Conservation (phyloP, 2,329 filamentous ascomycete species). For the Cryphonectria naterciae region DNA sequence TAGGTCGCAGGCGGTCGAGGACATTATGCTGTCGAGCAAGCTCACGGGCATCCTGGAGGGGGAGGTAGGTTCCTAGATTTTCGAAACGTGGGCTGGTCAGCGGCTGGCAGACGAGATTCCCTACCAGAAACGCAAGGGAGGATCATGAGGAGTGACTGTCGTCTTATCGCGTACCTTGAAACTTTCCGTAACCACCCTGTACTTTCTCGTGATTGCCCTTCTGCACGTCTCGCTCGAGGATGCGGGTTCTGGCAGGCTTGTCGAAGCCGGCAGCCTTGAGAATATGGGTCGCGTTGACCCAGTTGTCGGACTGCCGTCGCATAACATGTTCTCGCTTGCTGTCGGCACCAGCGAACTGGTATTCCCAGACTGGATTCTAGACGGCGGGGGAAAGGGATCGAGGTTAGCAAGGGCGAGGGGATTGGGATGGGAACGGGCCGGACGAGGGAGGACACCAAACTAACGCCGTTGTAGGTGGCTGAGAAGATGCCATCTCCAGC, state of each 20-base stretch:
- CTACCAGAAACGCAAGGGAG: background rate
- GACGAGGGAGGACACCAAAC: conserved; percentile 36
- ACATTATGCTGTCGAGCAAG: conserved; percentile 88
- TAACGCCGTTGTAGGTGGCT: conserved; percentile 71
- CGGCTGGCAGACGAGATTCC: background rate
- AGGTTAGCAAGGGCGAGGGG: conserved; percentile 18
- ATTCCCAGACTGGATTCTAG: conserved; percentile 94
- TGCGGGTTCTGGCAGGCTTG: conserved; percentile 92
- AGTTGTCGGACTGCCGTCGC: conserved; percentile 89
- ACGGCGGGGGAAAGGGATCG: background rate
- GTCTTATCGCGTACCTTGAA: conserved; percentile 67
- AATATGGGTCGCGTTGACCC: conserved; percentile 99
- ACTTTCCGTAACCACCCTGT: conserved; percentile 97
- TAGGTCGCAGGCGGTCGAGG: conserved; percentile 78
- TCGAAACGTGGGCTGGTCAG: conserved; percentile 21
- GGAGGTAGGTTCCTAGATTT: conserved; percentile 90
- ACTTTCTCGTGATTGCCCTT: conserved; percentile 98
- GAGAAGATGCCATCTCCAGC: conserved; percentile 60
- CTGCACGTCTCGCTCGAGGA: conserved; percentile 94
- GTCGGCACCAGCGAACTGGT: conserved; percentile 75
- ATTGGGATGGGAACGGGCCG: conserved; percentile 4
- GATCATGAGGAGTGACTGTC: background rate
- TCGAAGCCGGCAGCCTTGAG: conserved; percentile 97
- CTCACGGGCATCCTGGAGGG: conserved; percentile 76
- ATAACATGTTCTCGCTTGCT: conserved; percentile 82